A percentile compares a stretch with the other conserved stretches of the same genome.
Evolutionary conservation across 441 rosid species (phyloP).

Genomic region (Arabidopsis lyrata): DNA sequence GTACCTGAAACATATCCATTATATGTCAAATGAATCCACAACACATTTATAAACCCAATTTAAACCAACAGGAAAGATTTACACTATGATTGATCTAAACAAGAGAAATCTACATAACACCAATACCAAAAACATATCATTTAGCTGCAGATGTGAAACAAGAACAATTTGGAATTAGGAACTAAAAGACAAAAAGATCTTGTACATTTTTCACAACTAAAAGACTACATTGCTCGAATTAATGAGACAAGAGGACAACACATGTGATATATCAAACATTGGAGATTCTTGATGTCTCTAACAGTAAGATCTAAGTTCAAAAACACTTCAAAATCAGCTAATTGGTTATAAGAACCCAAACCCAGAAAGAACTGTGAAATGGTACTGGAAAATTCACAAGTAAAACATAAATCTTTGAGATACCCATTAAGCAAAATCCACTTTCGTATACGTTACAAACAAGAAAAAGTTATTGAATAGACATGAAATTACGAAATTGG

Average conservation of each 20-base stretch:
- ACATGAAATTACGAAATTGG: too few relatives aligned
- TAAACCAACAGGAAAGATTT: not conserved
- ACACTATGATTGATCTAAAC: not conserved
- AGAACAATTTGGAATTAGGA: not conserved
- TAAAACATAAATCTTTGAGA: conserved; percentile 4
- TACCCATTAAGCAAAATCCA: not conserved
- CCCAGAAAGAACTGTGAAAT: not conserved
- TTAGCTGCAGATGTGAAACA: not conserved
- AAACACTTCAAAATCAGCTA: conserved; percentile 5
- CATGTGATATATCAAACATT: not conserved
- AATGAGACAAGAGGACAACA: conserved; percentile 1
- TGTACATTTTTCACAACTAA: not conserved
- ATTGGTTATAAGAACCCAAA: conserved; percentile 9
- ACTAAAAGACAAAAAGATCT: conserved; percentile 12
- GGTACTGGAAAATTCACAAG: not conserved
- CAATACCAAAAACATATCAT: not conserved
- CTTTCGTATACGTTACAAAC: conserved; percentile 20
- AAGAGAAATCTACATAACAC: not conserved
- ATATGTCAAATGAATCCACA: not conserved
- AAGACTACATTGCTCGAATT: conserved; percentile 24
- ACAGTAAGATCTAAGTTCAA: conserved; percentile 49
- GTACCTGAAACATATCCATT: not conserved
- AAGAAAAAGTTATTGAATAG: too few relatives aligned
- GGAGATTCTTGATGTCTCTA: not conserved
- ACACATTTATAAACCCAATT: not conserved